These are phyloP conservation scores for Gnomoniopsis smithogilvyi DNA, from an alignment of 2,329 filamentous ascomycete genomes.

Conservation along the genomic window DNA sequence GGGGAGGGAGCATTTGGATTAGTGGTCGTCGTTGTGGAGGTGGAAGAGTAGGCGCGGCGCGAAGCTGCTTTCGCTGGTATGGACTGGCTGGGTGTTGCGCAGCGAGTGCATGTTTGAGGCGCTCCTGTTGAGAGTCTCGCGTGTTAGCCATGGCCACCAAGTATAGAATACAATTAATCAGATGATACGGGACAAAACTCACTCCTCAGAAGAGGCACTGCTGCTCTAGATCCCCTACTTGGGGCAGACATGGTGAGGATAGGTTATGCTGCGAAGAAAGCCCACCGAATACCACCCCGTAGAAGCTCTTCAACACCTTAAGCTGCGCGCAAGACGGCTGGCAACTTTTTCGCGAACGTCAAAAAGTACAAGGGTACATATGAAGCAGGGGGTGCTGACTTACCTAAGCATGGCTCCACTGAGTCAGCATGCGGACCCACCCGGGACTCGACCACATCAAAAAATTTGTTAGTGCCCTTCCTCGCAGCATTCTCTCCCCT, in stretches of 20 bases:
- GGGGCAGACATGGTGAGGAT: constrained; percentile 47
- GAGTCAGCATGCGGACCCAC: background rate
- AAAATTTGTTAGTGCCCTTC: constrained; percentile 23
- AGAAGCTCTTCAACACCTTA: constrained; percentile 13
- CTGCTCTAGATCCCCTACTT: constrained; percentile 53
- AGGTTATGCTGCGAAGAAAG: constrained; percentile 7
- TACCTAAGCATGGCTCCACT: background rate
- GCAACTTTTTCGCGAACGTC: constrained; percentile 17
- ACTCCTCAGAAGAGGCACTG: constrained; percentile 50
- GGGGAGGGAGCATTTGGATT: constrained; percentile 23
- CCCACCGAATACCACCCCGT: constrained; percentile 13
- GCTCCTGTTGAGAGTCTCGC: constrained; percentile 17
- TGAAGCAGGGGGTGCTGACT: background rate
- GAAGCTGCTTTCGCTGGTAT: constrained; percentile 19
- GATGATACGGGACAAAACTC: constrained; percentile 10
- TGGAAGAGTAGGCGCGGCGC: constrained; percentile 31
- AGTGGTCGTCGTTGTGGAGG: constrained; percentile 23
- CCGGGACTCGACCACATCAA: constrained; percentile 3
- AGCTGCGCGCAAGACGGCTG: constrained; percentile 6
- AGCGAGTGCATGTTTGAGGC: constrained; percentile 32
- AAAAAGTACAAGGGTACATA: constrained; percentile 13
- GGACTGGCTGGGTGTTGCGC: constrained; percentile 29
- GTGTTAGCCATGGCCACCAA: constrained; percentile 28
- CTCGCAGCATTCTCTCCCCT: constrained; percentile 26
- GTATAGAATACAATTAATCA: background rate